Evolutionary conservation across 768 basidiomycete species (phyloP), one percentile per base, ranked within the genome.

Genomic region (Pholiota conissans): DNA sequence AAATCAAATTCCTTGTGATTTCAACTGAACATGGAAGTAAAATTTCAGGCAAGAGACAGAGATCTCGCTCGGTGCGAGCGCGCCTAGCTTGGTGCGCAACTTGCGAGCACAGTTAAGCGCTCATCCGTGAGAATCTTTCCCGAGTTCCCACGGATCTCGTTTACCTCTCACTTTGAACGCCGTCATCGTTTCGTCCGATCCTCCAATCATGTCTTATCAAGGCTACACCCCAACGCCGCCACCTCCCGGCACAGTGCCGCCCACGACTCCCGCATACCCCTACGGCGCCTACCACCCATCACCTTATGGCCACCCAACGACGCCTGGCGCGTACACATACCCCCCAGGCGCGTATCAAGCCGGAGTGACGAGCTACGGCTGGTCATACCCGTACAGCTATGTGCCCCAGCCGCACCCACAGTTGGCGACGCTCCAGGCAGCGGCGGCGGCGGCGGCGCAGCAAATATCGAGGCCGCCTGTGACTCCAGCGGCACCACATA

Each of bases 381-480:
- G 89, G 87, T 81, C 86, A 1, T 90, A 89, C 69, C 78, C 84
- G 22, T 89, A 89, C 66, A 77, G 78, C 63, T 88, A 87, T 71
- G 77, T 78, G 20, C 76, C 78, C 22, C 79, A 77, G 49, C 76
- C 72, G 42, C 77, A 64, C 22, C 61, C 67, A n/a, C 68, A 67
- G 50, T 49, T 70, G 29, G 57, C 69, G 35, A 45, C 64, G 53
- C 59, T 54, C 2, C 42, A 45, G 22, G 10, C 57, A 37, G 56
- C 66, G 50, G 63, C 71, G 55, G 59, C 63, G 8, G 58, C 63
- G 46, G 61, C 63, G 40, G 61, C 65, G 27, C 52, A 61, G 3
- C 64, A 64, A 20, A 56, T 58, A 8, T 68, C 68, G 46, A 61
- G 64, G 35, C 69, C 69, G 5, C 47, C 57, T 51, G 52, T 59